Base-by-base conservation (phyloP, 108 stramenopile species). In the Bacterosira constricta region DNA sequence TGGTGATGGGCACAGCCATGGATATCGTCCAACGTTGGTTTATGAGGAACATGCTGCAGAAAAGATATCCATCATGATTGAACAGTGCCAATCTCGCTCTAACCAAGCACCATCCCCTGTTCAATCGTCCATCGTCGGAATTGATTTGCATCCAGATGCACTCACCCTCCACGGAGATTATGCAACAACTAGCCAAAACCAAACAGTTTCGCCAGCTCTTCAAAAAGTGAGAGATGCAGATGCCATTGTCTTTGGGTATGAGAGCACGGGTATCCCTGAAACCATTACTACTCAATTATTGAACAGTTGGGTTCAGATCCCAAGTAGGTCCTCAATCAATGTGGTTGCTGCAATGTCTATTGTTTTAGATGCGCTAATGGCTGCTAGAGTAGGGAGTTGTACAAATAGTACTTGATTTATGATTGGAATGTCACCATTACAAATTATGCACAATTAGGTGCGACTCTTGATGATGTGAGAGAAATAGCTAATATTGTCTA, bases 341-440 rank as follows among this genome's bases (percentile, higher is more conserved):
- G 67, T 82, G 13, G 80, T 82, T 34, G 75, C 80, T 10, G 69
- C 80, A 2, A 65, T 82, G 80, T 82, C 80, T 21, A 75, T 77
- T 45, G 47, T 78, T 34, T 51, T 82, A 8, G 76, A 80, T 64
- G 70, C 70, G 12, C 31, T 69, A 17, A 17, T 44, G 42, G 2
- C 42, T 44, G n/a, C n/a, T n/a, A n/a, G n/a, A n/a, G n/a, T n/a
- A n/a, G n/a, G n/a, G n/a, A n/a, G n/a, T n/a, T n/a, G n/a, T n/a
- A n/a, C n/a, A n/a, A n/a, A n/a, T n/a, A n/a, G n/a, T n/a, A n/a
- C n/a, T n/a, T n/a, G n/a, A n/a, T n/a, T n/a, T n/a, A n/a, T n/a
- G n/a, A n/a, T n/a, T n/a, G n/a, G n/a, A n/a, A n/a, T n/a, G n/a
- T n/a, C n/a, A n/a, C n/a, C n/a, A n/a, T n/a, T n/a, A n/a, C n/a